Evolutionary conservation across 2,329 filamentous ascomycete species (phyloP).

Genomic region (Dichotomopilus funicola): DNA sequence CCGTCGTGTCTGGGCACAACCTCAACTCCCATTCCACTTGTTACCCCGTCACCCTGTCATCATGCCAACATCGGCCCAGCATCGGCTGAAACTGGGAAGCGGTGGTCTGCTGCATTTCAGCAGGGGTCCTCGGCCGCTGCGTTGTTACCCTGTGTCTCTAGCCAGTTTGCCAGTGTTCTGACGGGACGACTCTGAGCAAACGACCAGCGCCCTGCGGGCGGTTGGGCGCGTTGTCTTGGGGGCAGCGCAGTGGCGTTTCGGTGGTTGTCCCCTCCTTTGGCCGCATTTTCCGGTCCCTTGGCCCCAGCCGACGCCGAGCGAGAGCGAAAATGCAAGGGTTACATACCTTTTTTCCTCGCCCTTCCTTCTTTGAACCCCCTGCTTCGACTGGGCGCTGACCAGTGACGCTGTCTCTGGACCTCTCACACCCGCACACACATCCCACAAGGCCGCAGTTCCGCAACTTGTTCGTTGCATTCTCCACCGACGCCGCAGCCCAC

Average conservation of each 20-base stretch:
- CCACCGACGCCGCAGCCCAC: slow-evolving; percentile 11
- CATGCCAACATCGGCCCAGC: neutral
- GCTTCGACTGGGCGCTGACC: neutral
- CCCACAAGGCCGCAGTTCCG: neutral
- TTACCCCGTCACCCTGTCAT: too few relatives aligned
- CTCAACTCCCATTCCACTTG: neutral
- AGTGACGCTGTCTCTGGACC: slow-evolving; percentile 6
- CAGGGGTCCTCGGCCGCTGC: neutral
- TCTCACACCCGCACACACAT: neutral
- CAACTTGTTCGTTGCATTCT: slow-evolving; percentile 8
- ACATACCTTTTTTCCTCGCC: neutral
- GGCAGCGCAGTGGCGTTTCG: neutral
- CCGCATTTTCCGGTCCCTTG: neutral
- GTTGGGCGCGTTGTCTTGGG: neutral
- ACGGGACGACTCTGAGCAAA: too few relatives aligned
- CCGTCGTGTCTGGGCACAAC: neutral
- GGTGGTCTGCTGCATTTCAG: neutral
- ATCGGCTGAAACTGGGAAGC: neutral
- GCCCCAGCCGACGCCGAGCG: neutral
- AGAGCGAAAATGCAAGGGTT: neutral
- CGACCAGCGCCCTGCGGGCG: too few relatives aligned
- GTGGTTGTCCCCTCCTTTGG: too few relatives aligned
- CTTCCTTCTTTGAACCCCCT: neutral
- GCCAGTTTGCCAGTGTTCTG: too few relatives aligned
- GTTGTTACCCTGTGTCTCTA: too few relatives aligned